A percentile compares a stretch with the other conserved stretches of the same genome.
Conservation (phyloP, 1,284 basidiomycete species). For the Bjerkandera adusta region DNA sequence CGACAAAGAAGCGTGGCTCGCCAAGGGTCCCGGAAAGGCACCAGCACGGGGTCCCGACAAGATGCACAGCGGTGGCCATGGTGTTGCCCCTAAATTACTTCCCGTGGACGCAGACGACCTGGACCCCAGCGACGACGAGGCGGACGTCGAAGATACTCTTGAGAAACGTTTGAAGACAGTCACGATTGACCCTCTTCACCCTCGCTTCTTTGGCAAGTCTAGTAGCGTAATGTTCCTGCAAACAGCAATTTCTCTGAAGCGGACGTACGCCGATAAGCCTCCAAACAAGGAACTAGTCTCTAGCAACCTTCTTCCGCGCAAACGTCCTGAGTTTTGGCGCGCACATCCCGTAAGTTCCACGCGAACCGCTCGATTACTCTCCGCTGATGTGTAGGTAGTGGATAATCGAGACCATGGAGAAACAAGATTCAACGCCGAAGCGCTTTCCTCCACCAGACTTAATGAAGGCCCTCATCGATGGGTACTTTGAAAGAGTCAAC, state of each 20-base stretch:
- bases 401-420: constrained; percentile 31
- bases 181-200: constrained; percentile 29
- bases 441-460: constrained; percentile 68
- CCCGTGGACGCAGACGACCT: constrained; percentile 31
- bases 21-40: constrained; percentile 21
- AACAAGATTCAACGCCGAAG: too few relatives aligned
- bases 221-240: constrained; percentile 49
- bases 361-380: not conserved
- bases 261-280: constrained; percentile 34
- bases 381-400: constrained; percentile 22
- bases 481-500: constrained; percentile 70
- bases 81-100: constrained; percentile 6
- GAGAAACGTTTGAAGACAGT: constrained; percentile 26
- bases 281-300: too few relatives aligned
- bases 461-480: constrained; percentile 55
- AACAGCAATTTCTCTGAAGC: constrained; percentile 49
- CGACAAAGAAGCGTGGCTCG: constrained; percentile 45
- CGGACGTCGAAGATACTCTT: constrained; percentile 26
- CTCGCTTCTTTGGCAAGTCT: constrained; percentile 53
- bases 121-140: constrained; percentile 37
- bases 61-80: constrained; percentile 3
- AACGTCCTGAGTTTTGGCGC: constrained; percentile 27
- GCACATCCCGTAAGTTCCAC: constrained; percentile 27
- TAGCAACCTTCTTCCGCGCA: constrained; percentile 19
- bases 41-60: constrained; percentile 8